These are phyloP conservation scores for Suillus clintonianus DNA, from an alignment of 768 basidiomycete species.

Conservation along the genomic window DNA sequence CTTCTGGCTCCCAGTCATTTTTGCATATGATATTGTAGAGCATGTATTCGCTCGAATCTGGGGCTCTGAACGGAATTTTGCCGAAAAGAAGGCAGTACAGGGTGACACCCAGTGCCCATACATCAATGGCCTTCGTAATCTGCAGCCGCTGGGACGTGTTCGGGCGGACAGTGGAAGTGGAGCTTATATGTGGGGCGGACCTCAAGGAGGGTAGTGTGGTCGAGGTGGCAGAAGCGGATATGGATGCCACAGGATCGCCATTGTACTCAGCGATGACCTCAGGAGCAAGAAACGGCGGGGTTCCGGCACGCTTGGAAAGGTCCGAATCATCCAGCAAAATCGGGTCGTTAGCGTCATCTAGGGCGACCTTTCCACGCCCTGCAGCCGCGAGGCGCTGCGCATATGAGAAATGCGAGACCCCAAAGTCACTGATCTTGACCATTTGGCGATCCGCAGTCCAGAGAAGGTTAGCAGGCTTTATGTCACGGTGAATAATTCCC, in stretches of 20 bases:
- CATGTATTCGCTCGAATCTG: slow-evolving; percentile 64
- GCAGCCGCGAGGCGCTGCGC: slow-evolving; percentile 77
- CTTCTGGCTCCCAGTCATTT: slow-evolving; percentile 68
- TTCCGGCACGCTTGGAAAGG: slow-evolving; percentile 88
- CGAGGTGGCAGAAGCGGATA: slow-evolving; percentile 30
- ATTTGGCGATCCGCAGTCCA: slow-evolving; percentile 83
- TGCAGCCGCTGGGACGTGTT: slow-evolving; percentile 40
- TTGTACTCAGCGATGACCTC: slow-evolving; percentile 81
- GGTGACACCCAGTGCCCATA: slow-evolving; percentile 98
- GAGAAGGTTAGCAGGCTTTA: slow-evolving; percentile 96
- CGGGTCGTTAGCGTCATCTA: slow-evolving; percentile 55
- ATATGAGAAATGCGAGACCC: slow-evolving; percentile 94
- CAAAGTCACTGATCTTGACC: slow-evolving; percentile 98
- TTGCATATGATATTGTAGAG: slow-evolving; percentile 81
- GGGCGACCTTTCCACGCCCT: slow-evolving; percentile 37
- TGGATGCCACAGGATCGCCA: slow-evolving; percentile 34
- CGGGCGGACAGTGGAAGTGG: slow-evolving; percentile 30
- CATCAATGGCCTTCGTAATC: slow-evolving; percentile 92
- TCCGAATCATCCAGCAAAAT: slow-evolving; percentile 83
- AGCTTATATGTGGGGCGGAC: slow-evolving; percentile 31
- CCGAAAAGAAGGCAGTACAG: slow-evolving; percentile 94
- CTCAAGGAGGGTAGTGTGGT: slow-evolving; percentile 33
- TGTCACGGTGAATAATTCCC: slow-evolving; percentile 98
- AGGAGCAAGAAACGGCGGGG: slow-evolving; percentile 94
- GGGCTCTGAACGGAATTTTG: slow-evolving; percentile 70